A percentile compares a stretch with the other conserved stretches of the same genome.
phyloP scores from a whole-genome alignment of 768 basidiomycete genomes.

The Tricholoma sp. region DNA sequence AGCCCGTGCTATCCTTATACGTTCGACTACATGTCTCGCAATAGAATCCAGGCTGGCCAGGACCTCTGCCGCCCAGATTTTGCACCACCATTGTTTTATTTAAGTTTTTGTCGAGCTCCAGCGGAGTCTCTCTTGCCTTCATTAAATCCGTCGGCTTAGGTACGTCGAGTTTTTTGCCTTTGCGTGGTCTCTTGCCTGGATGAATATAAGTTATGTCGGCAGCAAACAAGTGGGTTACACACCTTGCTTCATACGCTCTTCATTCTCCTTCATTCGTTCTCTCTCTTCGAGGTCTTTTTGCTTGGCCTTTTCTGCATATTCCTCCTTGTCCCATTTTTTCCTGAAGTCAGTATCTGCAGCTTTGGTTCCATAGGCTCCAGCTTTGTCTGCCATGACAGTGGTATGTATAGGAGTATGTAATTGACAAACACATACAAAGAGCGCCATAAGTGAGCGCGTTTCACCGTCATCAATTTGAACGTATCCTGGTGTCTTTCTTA shows the following conservation, averaged over 20 bases:
- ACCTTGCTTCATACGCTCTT: slow-evolving; percentile 84
- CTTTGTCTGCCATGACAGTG: slow-evolving; percentile 31
- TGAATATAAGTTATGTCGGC: slow-evolving; percentile 6
- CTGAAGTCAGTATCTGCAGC: slow-evolving; percentile 72
- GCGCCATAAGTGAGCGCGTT: background rate
- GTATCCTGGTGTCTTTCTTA: background rate
- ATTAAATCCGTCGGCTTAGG: slow-evolving; percentile 94
- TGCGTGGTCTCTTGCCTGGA: slow-evolving; percentile 78
- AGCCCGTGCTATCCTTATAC: slow-evolving; percentile 90
- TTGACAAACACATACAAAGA: background rate
- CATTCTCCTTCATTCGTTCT: slow-evolving; percentile 82
- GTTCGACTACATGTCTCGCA: slow-evolving; percentile 90
- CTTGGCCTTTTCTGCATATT: slow-evolving; percentile 79
- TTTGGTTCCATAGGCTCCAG: slow-evolving; percentile 36
- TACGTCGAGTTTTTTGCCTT: slow-evolving; percentile 65
- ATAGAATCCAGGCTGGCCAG: slow-evolving; percentile 90
- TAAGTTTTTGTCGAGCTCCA: slow-evolving; percentile 94
- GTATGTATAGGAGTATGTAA: background rate
- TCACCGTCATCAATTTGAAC: background rate
- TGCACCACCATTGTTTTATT: slow-evolving; percentile 94
- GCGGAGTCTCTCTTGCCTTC: slow-evolving; percentile 77
- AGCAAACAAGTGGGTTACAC: slow-evolving; percentile 5
- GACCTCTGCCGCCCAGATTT: slow-evolving; percentile 72
- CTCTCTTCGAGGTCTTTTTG: slow-evolving; percentile 76
- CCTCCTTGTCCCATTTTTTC: slow-evolving; percentile 94